Conservation (phyloP, 2,329 filamentous ascomycete genomes). For the Zopfia rhizophila region DNA sequence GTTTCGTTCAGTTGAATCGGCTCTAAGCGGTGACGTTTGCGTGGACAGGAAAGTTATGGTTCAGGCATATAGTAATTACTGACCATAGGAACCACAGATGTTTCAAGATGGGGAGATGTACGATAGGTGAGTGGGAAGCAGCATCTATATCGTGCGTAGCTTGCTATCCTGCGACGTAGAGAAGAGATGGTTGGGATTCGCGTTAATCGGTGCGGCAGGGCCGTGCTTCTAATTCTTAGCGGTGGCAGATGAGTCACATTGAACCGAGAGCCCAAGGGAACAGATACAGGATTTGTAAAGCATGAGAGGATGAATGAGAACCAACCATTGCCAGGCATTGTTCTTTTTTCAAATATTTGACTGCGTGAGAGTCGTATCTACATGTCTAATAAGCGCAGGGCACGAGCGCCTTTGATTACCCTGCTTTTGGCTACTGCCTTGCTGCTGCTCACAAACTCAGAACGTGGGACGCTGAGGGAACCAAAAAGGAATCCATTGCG, state of each 20-base stretch:
- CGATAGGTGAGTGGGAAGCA: slow-evolving; percentile 16
- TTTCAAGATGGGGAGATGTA: slow-evolving; percentile 9
- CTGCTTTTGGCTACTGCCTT: no score
- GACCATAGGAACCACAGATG: slow-evolving; percentile 10
- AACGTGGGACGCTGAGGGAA: no score
- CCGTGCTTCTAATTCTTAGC: slow-evolving; percentile 11
- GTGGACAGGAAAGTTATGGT: no score
- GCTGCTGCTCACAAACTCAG: no score
- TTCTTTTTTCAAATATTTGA: no score
- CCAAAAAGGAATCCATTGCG: no score
- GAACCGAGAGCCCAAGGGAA: neutral
- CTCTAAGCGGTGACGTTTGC: slow-evolving; percentile 24
- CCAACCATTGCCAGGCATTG: no score
- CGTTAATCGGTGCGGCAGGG: slow-evolving; percentile 5
- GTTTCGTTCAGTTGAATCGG: slow-evolving; percentile 17
- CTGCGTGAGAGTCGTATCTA: no score
- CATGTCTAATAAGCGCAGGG: no score
- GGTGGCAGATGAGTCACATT: slow-evolving; percentile 17
- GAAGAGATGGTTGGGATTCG: slow-evolving; percentile 6
- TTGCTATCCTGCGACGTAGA: slow-evolving; percentile 10
- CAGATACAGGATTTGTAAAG: no score
- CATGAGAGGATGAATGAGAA: slow-evolving; percentile 2
- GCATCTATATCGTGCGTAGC: slow-evolving; percentile 20
- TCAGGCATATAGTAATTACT: slow-evolving; percentile 24
- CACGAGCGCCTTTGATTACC: no score